Evolutionary conservation across 805 yeast genomes (phyloP).

Genomic region (Cephaloascus fragrans): DNA sequence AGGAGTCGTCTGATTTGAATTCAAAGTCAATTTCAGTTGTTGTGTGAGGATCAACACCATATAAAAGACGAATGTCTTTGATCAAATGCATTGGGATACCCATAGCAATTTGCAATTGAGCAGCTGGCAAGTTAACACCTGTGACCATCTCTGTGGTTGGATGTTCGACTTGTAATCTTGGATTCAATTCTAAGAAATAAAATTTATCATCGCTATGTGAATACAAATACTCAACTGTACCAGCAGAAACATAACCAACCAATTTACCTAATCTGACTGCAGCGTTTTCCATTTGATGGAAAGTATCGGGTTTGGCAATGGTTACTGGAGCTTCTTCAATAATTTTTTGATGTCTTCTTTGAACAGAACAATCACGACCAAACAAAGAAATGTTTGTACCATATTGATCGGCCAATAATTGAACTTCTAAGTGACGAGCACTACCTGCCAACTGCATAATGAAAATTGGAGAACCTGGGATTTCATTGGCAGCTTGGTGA

Average conservation of each 20-base stretch:
- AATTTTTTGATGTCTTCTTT: slow-evolving; percentile 98
- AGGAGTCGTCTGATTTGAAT: slow-evolving; percentile 63
- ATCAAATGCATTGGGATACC: slow-evolving; percentile 97
- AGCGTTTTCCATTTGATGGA: slow-evolving; percentile 88
- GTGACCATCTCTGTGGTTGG: slow-evolving; percentile 99
- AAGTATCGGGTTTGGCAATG: slow-evolving; percentile 78
- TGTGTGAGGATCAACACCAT: slow-evolving; percentile 94
- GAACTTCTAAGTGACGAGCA: slow-evolving; percentile 98
- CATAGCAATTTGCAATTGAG: slow-evolving; percentile 98
- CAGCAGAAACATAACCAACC: slow-evolving; percentile 98
- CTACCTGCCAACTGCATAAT: slow-evolving; percentile 96
- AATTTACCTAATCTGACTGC: slow-evolving; percentile 95
- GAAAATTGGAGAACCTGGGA: slow-evolving; percentile 98
- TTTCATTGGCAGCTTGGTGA: slow-evolving; percentile 92
- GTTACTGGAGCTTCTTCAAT: slow-evolving; percentile 99
- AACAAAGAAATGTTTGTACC: slow-evolving; percentile 95
- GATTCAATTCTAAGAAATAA: slow-evolving; percentile 93
- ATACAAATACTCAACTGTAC: slow-evolving; percentile 96
- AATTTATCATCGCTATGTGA: slow-evolving; percentile 91
- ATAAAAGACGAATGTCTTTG: slow-evolving; percentile 82
- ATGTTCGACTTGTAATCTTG: slow-evolving; percentile 98
- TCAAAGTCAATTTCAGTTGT: slow-evolving; percentile 86
- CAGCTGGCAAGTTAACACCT: slow-evolving; percentile 96
- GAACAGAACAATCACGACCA: slow-evolving; percentile 99
- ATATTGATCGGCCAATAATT: slow-evolving; percentile 94